Evolutionary conservation across 78 protist genomes (phyloP), one percentile per base, ranked within the genome.

Genomic region (Dictyostelium firmibasis): DNA sequence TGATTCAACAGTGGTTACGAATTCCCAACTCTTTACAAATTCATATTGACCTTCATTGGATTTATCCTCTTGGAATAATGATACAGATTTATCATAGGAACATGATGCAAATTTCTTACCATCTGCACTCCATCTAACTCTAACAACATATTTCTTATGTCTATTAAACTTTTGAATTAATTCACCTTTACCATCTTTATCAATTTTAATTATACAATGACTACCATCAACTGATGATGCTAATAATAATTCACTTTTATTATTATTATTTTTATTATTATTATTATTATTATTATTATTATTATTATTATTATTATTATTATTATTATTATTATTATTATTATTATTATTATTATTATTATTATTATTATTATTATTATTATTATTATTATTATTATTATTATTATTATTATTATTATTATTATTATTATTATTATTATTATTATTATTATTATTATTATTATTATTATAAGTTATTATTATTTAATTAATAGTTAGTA

Each of bases 201-300:
- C 43, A 25, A 86, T 43, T 70, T 77, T 81, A 47, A 92, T 43
- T 9, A 92, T 18, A 16, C 29, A 25, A 60, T 38, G 43, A 64
- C 76, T 47, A 60, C 96, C 96, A 77, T 92, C 96, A 44, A 92
- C 74, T 35, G 91, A 50, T 77, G 91, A 81, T 69, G 96, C 87
- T 29, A 92, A 74, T 31, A 92, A 57, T 13, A 92, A 41, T 44
- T 91, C 84, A 36, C 95, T 81, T 31, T n/a, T n/a, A n/a, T n/a
- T 25, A 44, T 18, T 38, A 3, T 75, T 50, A 43, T 38, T 38
- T 69, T 38, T 38, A 69, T 41, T n/a, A 2, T 38, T 35, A 4
- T 38, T 38, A 38, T 38, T 38, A 38, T 38, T 50, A 43, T 38
- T 38, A 33, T 38, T 38, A 69, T 41, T n/a, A 2, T 38, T 35